Base-by-base conservation (phyloP, 2,329 filamentous ascomycete species). In the Cladosporium sp. region DNA sequence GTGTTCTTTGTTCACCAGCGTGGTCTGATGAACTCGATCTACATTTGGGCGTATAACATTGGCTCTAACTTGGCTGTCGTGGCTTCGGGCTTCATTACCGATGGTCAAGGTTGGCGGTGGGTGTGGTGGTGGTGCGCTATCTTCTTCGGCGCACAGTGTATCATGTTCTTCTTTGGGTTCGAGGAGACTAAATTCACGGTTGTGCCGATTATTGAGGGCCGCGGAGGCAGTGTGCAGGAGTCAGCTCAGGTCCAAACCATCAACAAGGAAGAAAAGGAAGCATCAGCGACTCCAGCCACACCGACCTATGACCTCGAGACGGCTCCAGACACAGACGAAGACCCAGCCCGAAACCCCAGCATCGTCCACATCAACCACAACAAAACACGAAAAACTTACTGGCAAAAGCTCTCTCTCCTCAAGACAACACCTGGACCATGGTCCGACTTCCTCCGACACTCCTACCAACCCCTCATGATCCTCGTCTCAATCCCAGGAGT, bases 41-140 rank as follows among this genome's bases (percentile, higher is more conserved):
- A 78, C 58, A 66, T 77, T 57, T 75, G 70, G 58, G 70, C 74
- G 37, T 70, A 47, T 0, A 66, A 68, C 40, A 61, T 69, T 3
- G 73, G 66, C 49, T 65, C 69, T 1, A 75, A 70, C 6, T 65
- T 81, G 1, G 72, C 70, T 0, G 71, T 75, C 0, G 63, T 78
- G 6, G 70, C 72, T 20, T 66, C 76, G 7, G 75, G 76, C 17
- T 78, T 73, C 60, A 66, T 77, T n/a, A 72, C 73, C 0, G 63
- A 67, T 0, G 64, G 66, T 1, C 72, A 77, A 61, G 78, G 77
- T 0, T 83, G 80, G 79, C 69, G 78, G 12, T 81, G 77, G 77
- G 70, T 75, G 1, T 81, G 73, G 72, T 80, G 77, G 77, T 80
- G 73, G 50, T 75, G 69, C 56, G 72, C 72, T 13, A 75, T 77